Evolutionary conservation across 345 rosid genomes (phyloP), one percentile per base, ranked within the genome.

Genomic region (Rhodamnia argentea): DNA sequence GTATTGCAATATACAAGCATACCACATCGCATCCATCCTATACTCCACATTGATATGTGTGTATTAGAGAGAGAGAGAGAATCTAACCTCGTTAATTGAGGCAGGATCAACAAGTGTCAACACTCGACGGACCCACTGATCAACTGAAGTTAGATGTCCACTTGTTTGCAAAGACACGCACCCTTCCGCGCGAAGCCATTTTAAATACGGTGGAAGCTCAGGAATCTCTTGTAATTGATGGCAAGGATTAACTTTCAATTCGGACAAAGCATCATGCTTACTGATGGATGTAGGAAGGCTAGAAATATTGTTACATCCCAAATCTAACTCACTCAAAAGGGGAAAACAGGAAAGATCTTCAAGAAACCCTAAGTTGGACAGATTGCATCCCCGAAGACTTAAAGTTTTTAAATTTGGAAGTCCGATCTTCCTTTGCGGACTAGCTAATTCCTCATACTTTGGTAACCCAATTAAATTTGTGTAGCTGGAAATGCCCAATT

Each of bases 401-500:
- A 0, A 3, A 10, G 2, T 0, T 24, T 10, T 3, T 23, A 57
- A 57, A 13, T 24, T 24, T 0, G 27, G 2, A 57, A 57, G 62
- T 57, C 13, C 13, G 6, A 1, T 2, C 62, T 57, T 26, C 23
- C 10, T 10, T 27, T 27, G 10, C 11, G 15, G 15, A 58, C 11
- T 3, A 26, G 1, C 14, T 11, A 14, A 58, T 2, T 58, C 1
- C 29, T 58, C 15, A 1, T 24, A 10, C 15, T 58, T 58, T 58
- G 62, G 62, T 11, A 58, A 58, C 62, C 1, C 14, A 1, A 24
- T 23, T 24, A 24, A 57, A 24, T 57, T 57, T 24, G 12, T 0
- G 1, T 27, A 57, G 24, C 6, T 5, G 1, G 1, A 0, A 13
- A 57, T 13, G 24, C 2, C 0, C 27, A 57, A 24, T 0, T 0